phyloP scores from a whole-genome alignment of 2,329 filamentous ascomycete species.

The Fonsecaea nubica region DNA sequence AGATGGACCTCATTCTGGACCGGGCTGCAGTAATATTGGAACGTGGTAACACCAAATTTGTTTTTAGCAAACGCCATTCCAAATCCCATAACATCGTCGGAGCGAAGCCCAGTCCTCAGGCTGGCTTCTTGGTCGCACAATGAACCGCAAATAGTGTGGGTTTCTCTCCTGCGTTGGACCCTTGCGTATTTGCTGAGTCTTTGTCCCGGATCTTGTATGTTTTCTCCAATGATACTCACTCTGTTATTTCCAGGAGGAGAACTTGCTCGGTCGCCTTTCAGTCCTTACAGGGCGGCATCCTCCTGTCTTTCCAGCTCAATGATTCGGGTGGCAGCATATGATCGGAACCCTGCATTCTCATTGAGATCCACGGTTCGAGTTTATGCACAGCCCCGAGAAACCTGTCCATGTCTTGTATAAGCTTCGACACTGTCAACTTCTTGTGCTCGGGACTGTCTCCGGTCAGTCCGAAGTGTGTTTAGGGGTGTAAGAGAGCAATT shows the following conservation, averaged over 20 bases:
- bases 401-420: background rate
- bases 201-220: background rate
- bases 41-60: constrained; percentile 4
- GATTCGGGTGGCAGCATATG: background rate
- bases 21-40: background rate
- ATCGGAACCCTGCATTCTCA: background rate
- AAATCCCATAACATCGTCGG: background rate
- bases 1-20: background rate
- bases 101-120: background rate
- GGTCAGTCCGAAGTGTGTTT: background rate
- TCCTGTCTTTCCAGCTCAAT: background rate
- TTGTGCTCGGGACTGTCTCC: background rate
- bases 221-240: background rate
- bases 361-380: background rate
- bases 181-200: background rate
- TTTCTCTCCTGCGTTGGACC: background rate
- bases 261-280: background rate
- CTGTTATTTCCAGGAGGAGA: background rate
- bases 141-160: background rate
- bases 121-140: background rate
- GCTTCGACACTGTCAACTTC: background rate
- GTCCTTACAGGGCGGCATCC: background rate
- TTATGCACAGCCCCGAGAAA: background rate
- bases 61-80: background rate
- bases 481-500: background rate